Evolutionary conservation across 1,284 basidiomycete species (phyloP), one percentile per base, ranked within the genome.

Genomic region (Singerocomus inundabilis): DNA sequence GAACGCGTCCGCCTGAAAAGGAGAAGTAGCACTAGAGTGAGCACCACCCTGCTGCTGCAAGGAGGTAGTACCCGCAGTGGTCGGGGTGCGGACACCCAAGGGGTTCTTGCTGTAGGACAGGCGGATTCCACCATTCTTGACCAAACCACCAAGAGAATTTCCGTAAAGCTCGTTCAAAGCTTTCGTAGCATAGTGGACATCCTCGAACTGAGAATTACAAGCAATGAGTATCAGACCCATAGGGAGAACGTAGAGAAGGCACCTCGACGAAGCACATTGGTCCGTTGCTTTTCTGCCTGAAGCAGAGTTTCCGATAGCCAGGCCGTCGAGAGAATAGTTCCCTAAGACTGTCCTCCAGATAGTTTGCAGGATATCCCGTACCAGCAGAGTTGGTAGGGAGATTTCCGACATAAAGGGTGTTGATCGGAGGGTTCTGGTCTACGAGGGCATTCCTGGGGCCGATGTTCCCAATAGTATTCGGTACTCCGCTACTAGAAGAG

Each of bases 211-310:
- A 37, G 59, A 45, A 55, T 38, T 33, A 9, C 29, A 48, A 51
- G 36, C 58, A 12, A 56, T 63, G 35, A 57, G 52, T 26, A 11
- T 36, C 21, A 21, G 39, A 29, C 21, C 9, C 16, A 37, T 48
- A 24, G 16, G 21, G 21, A 52, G 11, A 28, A 34, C 51, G 31
- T 9, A 35, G 12, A 46, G 36, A 10, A 69, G 74, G 44, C 68
- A 91, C 88, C 82, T 94, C 92, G 42, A 94, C 91, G 68, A 98
- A 97, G 70, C 94, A 98, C 95, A 97, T 97, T 5, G 94, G 93
- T 2, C 94, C 93, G 59, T 94, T 95, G 64, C 82, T 90, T 76
- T 99, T 99, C 67, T 96, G 92, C 51, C 93, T 79, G 76, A 94
- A 98, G 61, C 88, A 94, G 58, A 99, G 80, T 62, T 95, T 90